These are phyloP conservation scores for Thraustochytrium striatum DNA, from an alignment of 352 stramenopile genomes.

Conservation along the genomic window DNA sequence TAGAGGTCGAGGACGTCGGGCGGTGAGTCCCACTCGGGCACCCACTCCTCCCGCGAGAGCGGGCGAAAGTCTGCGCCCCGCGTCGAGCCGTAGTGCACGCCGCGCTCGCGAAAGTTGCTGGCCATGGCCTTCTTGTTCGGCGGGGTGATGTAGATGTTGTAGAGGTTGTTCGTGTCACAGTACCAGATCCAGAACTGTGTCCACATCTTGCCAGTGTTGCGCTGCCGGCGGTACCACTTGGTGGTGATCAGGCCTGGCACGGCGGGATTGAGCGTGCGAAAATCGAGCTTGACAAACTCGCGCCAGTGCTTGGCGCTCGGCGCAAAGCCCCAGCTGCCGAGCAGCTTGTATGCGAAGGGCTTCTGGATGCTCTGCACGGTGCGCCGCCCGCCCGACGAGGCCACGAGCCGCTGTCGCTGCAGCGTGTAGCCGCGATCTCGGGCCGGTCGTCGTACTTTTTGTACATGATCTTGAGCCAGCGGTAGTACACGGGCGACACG, in stretches of 20 bases:
- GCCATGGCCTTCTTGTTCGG: background rate
- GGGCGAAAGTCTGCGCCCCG: background rate
- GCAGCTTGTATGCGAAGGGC: conserved; percentile 14
- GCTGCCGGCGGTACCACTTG: background rate
- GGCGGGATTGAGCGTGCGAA: background rate
- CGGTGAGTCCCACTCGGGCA: background rate
- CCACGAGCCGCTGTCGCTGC: conserved; percentile 1
- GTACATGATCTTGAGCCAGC: background rate
- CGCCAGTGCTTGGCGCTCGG: conserved; percentile 1
- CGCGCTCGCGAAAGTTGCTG: conserved; percentile 3
- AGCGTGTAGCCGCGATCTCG: conserved; percentile 1
- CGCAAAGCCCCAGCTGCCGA: background rate
- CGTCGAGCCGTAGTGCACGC: conserved; percentile 9
- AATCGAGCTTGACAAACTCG: conserved; percentile 12
- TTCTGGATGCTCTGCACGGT: background rate
- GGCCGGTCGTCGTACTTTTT: background rate
- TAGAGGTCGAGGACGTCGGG: background rate
- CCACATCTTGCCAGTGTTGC: conserved; percentile 14
- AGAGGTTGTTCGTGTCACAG: background rate
- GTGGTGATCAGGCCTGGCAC: background rate
- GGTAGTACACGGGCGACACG: background rate
- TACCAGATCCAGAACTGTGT: conserved; percentile 11
- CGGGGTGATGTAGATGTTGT: conserved; percentile 20
- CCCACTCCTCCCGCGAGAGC: background rate
- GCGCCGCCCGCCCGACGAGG: background rate